phyloP scores from a whole-genome alignment of 495 filamentous ascomycete species.

The Trichoderma gamsii region DNA sequence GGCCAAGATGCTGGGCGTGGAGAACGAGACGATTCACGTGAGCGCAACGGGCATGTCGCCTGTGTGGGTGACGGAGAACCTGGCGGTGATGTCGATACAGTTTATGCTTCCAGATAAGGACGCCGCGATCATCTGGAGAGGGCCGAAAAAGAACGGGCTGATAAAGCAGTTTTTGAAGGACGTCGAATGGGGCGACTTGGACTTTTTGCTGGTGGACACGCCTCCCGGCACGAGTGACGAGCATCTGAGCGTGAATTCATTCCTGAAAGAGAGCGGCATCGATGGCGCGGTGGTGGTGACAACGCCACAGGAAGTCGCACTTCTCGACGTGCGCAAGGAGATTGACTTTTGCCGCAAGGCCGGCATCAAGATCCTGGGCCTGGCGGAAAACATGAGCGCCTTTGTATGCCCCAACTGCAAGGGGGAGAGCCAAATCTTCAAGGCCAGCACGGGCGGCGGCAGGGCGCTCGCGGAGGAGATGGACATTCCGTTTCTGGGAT shows the following conservation, averaged over 20 bases:
- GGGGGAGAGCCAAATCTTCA: slow-evolving; percentile 77
- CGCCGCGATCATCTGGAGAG: slow-evolving; percentile 93
- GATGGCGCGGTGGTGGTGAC: slow-evolving; percentile 91
- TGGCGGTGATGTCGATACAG: slow-evolving; percentile 92
- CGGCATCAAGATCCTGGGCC: slow-evolving; percentile 75
- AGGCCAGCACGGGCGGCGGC: slow-evolving; percentile 85
- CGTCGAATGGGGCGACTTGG: slow-evolving; percentile 93
- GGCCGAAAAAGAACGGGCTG: slow-evolving; percentile 95
- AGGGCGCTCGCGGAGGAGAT: slow-evolving; percentile 72
- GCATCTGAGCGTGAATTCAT: slow-evolving; percentile 84
- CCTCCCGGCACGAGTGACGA: slow-evolving; percentile 93
- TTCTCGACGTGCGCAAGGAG: slow-evolving; percentile 92
- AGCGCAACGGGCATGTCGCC: slow-evolving; percentile 78
- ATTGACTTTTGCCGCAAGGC: slow-evolving; percentile 96
- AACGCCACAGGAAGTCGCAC: slow-evolving; percentile 88
- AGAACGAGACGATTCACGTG: slow-evolving; percentile 85
- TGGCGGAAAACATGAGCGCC: slow-evolving; percentile 97
- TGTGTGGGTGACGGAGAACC: slow-evolving; percentile 86
- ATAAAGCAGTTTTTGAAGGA: slow-evolving; percentile 98
- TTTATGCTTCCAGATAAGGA: slow-evolving; percentile 93
- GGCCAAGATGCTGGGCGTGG: slow-evolving; percentile 97
- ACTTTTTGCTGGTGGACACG: slow-evolving; percentile 89
- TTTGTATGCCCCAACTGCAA: slow-evolving; percentile 91
- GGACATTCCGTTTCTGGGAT: slow-evolving; percentile 78
- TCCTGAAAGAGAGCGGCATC: slow-evolving; percentile 79